A percentile compares a stretch with the other conserved stretches of the same genome.
phyloP scores from a whole-genome alignment of 495 filamentous ascomycete species.

The Talaromyces liani region DNA sequence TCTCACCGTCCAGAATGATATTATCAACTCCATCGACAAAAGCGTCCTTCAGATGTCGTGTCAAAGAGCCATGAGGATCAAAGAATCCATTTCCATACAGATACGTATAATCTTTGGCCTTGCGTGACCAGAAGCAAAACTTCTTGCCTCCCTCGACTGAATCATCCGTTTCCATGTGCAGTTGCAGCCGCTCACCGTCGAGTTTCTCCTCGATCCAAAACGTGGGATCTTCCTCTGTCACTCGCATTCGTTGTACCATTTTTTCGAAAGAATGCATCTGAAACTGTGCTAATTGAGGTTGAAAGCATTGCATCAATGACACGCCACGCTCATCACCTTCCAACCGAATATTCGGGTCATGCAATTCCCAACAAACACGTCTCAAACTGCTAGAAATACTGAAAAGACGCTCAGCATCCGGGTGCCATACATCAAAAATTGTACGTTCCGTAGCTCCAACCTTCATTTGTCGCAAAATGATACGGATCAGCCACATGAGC shows the following conservation, averaged over 20 bases:
- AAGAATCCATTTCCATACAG: constrained; percentile 76
- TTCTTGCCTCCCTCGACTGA: constrained; percentile 57
- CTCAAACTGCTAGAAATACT: constrained; percentile 85
- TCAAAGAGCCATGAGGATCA: constrained; percentile 71
- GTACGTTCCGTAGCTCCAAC: constrained; percentile 95
- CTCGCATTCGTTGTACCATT: constrained; percentile 66
- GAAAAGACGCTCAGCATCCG: constrained; percentile 83
- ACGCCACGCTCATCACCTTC: constrained; percentile 70
- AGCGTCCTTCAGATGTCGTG: constrained; percentile 68
- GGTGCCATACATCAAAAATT: constrained; percentile 86
- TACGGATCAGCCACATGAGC: constrained; percentile 88
- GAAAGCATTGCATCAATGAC: constrained; percentile 88
- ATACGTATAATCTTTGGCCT: constrained; percentile 95
- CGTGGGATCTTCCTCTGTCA: constrained; percentile 58
- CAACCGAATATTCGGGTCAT: constrained; percentile 66
- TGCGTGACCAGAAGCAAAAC: constrained; percentile 91
- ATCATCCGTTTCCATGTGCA: constrained; percentile 79
- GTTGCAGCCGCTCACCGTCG: constrained; percentile 93
- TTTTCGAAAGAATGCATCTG: constrained; percentile 84
- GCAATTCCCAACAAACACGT: constrained; percentile 92
- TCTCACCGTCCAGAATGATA: constrained; percentile 92
- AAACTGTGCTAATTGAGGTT: constrained; percentile 93
- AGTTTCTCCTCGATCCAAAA: constrained; percentile 99
- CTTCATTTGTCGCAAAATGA: constrained; percentile 95
- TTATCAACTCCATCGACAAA: constrained; percentile 74